Conservation (phyloP, 768 basidiomycete species). For the Leccinum fibrillosum region DNA sequence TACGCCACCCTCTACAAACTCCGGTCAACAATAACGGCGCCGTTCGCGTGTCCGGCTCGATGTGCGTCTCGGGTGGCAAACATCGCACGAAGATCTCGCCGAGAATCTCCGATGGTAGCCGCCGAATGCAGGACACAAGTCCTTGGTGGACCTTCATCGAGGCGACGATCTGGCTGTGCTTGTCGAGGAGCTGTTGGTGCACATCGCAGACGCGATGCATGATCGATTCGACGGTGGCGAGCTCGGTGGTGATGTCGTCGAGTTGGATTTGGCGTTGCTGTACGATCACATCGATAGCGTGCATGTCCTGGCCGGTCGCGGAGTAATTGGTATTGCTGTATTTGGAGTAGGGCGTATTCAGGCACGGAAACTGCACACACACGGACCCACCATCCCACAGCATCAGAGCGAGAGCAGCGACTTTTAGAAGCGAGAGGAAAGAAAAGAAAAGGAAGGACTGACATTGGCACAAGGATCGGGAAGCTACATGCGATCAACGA, state of each 20-base stretch:
- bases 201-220: slow-evolving; percentile 8
- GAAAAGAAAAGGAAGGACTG: not conserved
- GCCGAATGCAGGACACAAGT: slow-evolving; percentile 29
- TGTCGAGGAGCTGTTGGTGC: slow-evolving; percentile 12
- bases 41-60: slow-evolving; percentile 20
- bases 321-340: slow-evolving; percentile 15
- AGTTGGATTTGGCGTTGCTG: slow-evolving; percentile 15
- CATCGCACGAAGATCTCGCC: slow-evolving; percentile 45
- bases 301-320: slow-evolving; percentile 11
- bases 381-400: not conserved
- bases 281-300: slow-evolving; percentile 13
- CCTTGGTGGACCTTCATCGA: slow-evolving; percentile 22
- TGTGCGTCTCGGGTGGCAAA: slow-evolving; percentile 22
- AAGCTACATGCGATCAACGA: slow-evolving; percentile 3
- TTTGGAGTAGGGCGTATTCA: slow-evolving; percentile 19
- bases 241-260: slow-evolving; percentile 9
- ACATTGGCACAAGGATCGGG: slow-evolving; percentile 13
- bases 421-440: not conserved
- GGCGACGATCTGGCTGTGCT: slow-evolving; percentile 5
- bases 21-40: slow-evolving; percentile 39
- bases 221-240: slow-evolving; percentile 10
- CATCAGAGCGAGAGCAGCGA: not conserved
- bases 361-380: slow-evolving; percentile 7
- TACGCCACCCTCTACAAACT: slow-evolving; percentile 44
- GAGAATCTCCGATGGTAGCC: slow-evolving; percentile 43